Percentiles rank a stretch among this genome's conserved stretches.
These are phyloP conservation scores for Monosporascus ibericus DNA, from an alignment of 2,329 filamentous ascomycete species.

Conservation along the genomic window DNA sequence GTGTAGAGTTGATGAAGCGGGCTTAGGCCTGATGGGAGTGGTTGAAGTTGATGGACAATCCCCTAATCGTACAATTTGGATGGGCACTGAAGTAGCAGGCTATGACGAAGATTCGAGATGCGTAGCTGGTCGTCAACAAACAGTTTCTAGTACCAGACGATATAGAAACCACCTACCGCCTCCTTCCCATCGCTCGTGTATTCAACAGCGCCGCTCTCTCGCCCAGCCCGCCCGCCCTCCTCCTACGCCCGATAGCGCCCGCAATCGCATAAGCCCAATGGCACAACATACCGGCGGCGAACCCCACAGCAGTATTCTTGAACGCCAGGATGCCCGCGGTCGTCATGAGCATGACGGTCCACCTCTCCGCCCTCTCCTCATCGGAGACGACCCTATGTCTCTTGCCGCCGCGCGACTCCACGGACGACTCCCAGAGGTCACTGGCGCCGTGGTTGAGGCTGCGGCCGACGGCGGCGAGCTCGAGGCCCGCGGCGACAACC, in stretches of 20 bases:
- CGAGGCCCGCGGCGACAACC: constrained; percentile 83
- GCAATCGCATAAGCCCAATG: constrained; percentile 58
- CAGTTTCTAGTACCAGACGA: too few relatives aligned
- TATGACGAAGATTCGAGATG: neutral
- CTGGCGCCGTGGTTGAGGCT: constrained; percentile 68
- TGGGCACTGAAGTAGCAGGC: too few relatives aligned
- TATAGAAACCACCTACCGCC: neutral
- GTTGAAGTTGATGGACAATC: too few relatives aligned
- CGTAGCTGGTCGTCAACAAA: too few relatives aligned
- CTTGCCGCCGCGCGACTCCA: constrained; percentile 33
- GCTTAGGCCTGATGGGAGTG: too few relatives aligned
- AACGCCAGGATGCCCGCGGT: constrained; percentile 77
- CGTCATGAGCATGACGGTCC: constrained; percentile 87
- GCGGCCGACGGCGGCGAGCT: constrained; percentile 79
- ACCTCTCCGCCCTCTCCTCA: constrained; percentile 65
- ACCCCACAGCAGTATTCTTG: constrained; percentile 84
- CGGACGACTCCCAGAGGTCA: constrained; percentile 53
- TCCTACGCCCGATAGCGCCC: constrained; percentile 29
- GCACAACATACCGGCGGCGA: constrained; percentile 74
- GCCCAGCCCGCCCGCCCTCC: constrained; percentile 7
- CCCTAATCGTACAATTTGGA: too few relatives aligned
- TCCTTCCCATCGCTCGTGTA: constrained; percentile 1
- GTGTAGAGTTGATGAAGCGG: too few relatives aligned
- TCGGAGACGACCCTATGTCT: constrained; percentile 52
- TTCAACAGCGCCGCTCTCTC: constrained; percentile 28